Base-by-base conservation (phyloP, 1,284 basidiomycete genomes). In the Puccinia hordei region DNA sequence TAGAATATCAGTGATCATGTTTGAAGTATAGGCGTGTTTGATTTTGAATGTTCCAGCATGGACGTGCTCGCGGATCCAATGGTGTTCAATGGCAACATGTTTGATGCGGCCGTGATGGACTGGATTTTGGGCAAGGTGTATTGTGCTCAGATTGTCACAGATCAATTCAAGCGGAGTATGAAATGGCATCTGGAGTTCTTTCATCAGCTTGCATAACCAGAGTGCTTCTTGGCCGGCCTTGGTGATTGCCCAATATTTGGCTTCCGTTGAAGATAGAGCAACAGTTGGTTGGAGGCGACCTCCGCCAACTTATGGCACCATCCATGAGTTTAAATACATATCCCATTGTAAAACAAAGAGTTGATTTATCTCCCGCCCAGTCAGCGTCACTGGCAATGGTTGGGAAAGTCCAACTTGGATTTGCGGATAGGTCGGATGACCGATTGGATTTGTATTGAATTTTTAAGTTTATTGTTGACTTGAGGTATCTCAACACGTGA, bases 11-110 rank as follows among this genome's bases (percentile, higher is more conserved):
- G 66, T 38, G 2, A 68, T 41, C 66, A 68, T 68, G 66, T 41
- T 41, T 24, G 15, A 13, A 13, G 61, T 41, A 35, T 41, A 35
- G 5, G 17, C 30, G 27, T 65, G 61, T 15, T 41, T 65, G 10
- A 65, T 35, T 22, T 65, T 65, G 61, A 65, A 35, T 65, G 61
- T 35, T 41, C 27, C 44, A 38, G 22, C n/a, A 5, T 66, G 33
- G 8, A 41, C 27, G 38, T 66, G 65, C 38, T 66, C 65, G 22
- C 33, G 24, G 12, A 72, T 72, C 68, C 68, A 72, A 51, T 46
- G 68, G 51, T 72, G 51, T n/a, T 72, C 38, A 17, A 72, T 72
- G 17, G 41, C 66, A 41, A 69, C 46, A 69, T 69, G 66, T 69
- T 69, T 69, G 10, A 46, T 27, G 5, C 66, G 19, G 8, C 66